Percentiles rank a stretch among this genome's conserved stretches.
phyloP scores from a whole-genome alignment of 768 basidiomycete species.

The Trametes villosa region DNA sequence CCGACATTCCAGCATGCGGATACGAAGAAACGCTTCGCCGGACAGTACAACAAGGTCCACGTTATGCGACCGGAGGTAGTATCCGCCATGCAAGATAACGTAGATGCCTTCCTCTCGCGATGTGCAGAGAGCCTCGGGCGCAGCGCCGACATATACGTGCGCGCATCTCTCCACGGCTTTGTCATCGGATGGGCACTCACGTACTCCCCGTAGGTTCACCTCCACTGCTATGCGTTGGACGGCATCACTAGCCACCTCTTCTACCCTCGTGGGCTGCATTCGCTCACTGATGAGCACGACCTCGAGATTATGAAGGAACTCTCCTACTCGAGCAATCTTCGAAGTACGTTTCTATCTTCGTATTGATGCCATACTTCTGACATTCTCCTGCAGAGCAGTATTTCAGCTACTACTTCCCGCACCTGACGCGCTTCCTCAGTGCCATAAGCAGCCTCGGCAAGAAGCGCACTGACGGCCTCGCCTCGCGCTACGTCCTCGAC shows the following conservation, averaged over 20 bases:
- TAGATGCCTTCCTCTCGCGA: constrained; percentile 12
- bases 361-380: neutral
- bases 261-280: constrained; percentile 22
- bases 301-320: constrained; percentile 24
- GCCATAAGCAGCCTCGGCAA: neutral
- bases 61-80: constrained; percentile 19
- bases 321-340: constrained; percentile 17
- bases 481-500: constrained; percentile 20
- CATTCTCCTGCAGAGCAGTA: constrained; percentile 10
- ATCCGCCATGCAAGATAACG: constrained; percentile 18
- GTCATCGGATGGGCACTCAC: neutral
- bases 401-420: constrained; percentile 22
- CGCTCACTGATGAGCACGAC: constrained; percentile 16
- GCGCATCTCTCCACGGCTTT: neutral
- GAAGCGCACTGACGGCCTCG: constrained; percentile 7
- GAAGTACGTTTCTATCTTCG: neutral
- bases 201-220: neutral
- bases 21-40: constrained; percentile 20
- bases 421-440: neutral
- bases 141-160: constrained; percentile 22
- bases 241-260: constrained; percentile 27
- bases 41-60: constrained; percentile 21
- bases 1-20: constrained; percentile 15
- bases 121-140: constrained; percentile 5
- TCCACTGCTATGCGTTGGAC: constrained; percentile 29